Base-by-base conservation (phyloP, 192 early-diverging fungal species). In the Podochytrium sp. region DNA sequence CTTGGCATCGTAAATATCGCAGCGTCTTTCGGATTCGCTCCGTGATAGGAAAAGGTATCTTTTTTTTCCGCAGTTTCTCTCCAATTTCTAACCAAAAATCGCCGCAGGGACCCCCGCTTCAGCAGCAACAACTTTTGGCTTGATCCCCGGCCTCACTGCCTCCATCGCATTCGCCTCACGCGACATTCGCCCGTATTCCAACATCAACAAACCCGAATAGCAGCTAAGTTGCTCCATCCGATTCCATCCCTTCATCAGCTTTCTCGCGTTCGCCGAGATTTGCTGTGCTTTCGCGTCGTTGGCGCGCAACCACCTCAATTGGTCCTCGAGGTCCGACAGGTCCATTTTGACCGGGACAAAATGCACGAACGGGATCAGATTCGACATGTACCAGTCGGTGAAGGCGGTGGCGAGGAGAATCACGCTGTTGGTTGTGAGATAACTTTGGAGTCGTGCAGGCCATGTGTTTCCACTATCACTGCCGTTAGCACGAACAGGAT, bases 271-370 rank as follows among this genome's bases (percentile, higher is more conserved):
- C 30, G 6, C 12, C 3, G 10, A 25, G 56, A 72, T 72, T 41
- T 42, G 7, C 32, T 35, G 29, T 2, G 56, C 70, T 4, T n/a
- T 39, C 4, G 59, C 39, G 38, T 72, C 70, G 34, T 72, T 29
- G 3, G 59, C 57, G 5, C 25, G 12, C 34, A 40, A 4, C 70
- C 70, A 72, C 18, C 40, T 30, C 32, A 72, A 23, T 40, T 42
- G 29, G 6, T 72, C 70, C 16, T 56, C 64, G 25, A 76, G 56
- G 56, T 76, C 74, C 3, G 65, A 57, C 18, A 65, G 43, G 41
- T 76, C 74, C 47, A 76, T 23, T 5, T 34, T 37, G 4, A 76
- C 51, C 2, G 74, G 74, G 6, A 76, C 41, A 55, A 71, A 76
- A 58, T 76, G 74, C 0, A 71, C 65, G 2, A 5, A 76, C 12